Evolutionary conservation across 2,329 filamentous ascomycete genomes (phyloP).

Genomic region (Aspergillus fructus): DNA sequence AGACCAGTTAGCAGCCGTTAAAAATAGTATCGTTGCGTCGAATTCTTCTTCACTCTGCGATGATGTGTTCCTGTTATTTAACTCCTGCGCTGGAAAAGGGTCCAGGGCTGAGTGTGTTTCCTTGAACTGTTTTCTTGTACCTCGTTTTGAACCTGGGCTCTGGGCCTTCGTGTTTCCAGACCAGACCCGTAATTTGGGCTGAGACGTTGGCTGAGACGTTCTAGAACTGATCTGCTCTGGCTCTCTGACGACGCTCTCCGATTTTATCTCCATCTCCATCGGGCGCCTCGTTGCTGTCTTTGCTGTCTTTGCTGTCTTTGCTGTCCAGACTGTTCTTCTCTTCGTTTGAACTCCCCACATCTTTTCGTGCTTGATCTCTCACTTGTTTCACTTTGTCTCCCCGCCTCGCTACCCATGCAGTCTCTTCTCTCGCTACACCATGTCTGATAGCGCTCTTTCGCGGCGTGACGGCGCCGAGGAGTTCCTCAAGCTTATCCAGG

Average conservation of each 20-base stretch:
- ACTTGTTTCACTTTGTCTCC: background rate
- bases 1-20: conserved; percentile 7
- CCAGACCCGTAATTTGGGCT: conserved; percentile 8
- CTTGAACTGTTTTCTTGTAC: background rate
- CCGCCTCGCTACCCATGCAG: conserved; percentile 14
- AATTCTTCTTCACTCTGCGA: background rate
- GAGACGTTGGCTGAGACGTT: conserved; percentile 11
- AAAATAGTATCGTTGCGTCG: conserved; percentile 8
- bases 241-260: background rate
- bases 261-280: background rate
- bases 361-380: conserved; percentile 13
- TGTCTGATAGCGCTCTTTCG: conserved; percentile 27
- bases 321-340: background rate
- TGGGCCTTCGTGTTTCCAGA: background rate
- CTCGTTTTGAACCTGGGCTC: background rate
- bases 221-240: conserved; percentile 11
- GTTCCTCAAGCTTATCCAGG: conserved; percentile 45
- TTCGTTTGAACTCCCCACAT: conserved; percentile 4
- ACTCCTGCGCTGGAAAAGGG: background rate
- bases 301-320: background rate
- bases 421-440: conserved; percentile 19
- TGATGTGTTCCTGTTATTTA: background rate
- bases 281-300: background rate
- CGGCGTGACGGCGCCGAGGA: conserved; percentile 33
- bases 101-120: background rate